These are phyloP conservation scores for Stereocaulon alpinum DNA, from an alignment of 495 filamentous ascomycete species.

Conservation along the genomic window DNA sequence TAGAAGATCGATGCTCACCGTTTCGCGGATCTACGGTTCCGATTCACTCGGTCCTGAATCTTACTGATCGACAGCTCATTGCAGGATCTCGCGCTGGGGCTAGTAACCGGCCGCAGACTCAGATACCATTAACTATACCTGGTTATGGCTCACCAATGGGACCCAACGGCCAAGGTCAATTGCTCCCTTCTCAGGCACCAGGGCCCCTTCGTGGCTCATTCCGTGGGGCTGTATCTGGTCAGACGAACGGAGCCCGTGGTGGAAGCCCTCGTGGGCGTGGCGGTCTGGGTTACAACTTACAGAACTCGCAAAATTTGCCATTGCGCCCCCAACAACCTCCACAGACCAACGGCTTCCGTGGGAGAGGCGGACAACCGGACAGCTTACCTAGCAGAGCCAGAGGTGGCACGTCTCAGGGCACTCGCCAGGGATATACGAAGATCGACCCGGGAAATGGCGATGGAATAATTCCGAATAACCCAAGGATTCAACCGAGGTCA, in stretches of 20 bases:
- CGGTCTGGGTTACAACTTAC: slow-evolving; percentile 31
- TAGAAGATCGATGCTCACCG: slow-evolving; percentile 82
- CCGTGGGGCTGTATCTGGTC: slow-evolving; percentile 52
- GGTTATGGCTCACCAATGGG: slow-evolving; percentile 50
- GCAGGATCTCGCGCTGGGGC: slow-evolving; percentile 61
- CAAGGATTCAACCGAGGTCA: slow-evolving; percentile 45
- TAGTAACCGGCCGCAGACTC: slow-evolving; percentile 42
- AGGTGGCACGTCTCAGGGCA: slow-evolving; percentile 25
- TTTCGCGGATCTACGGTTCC: slow-evolving; percentile 94
- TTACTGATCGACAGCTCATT: slow-evolving; percentile 71
- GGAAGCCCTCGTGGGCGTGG: slow-evolving; percentile 34
- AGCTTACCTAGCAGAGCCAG: slow-evolving; percentile 25
- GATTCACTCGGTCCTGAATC: slow-evolving; percentile 71
- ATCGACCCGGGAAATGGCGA: slow-evolving; percentile 39
- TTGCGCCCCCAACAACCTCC: slow-evolving; percentile 27
- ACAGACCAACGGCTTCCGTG: slow-evolving; percentile 16
- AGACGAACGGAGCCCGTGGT: slow-evolving; percentile 24
- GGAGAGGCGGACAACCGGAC: slow-evolving; percentile 27
- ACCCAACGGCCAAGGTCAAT: slow-evolving; percentile 47
- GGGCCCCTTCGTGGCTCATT: slow-evolving; percentile 60
- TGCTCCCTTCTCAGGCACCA: slow-evolving; percentile 57
- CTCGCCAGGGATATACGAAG: slow-evolving; percentile 41
- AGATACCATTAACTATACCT: slow-evolving; percentile 46
- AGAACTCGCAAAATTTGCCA: slow-evolving; percentile 19
- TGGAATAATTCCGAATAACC: slow-evolving; percentile 42